Evolutionary conservation across 1,139 yeast genomes (phyloP), one percentile per base, ranked within the genome.

Genomic region (Entelexis sorbosivorans): DNA sequence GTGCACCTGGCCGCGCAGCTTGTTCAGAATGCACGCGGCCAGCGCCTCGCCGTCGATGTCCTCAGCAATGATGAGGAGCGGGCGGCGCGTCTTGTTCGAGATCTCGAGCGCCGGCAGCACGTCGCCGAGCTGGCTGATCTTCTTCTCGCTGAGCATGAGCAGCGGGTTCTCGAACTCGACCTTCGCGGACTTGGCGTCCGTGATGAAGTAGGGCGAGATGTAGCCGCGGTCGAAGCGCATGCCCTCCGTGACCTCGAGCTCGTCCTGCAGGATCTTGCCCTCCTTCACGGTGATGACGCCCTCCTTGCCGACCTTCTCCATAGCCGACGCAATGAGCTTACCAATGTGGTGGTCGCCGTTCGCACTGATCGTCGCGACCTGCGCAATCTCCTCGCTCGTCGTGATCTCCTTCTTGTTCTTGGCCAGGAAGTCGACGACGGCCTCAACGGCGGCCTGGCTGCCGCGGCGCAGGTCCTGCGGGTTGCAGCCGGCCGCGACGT

Each of bases 391-490:
- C 64, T 82, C 96, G 56, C 93, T 81, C 56, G 97, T 89, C 66
- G 98, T 91, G 72, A 91, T 86, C 70, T 89, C 97, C 73, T 87
- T 89, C 77, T 88, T 89, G 79, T 91, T 83, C 65, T 79, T 72
- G 69, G 86, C 89, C 66, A 91, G 79, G 72, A 78, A 91, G 60
- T 82, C 80, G 60, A 91, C 95, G 52, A 91, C 95, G 44, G 95
- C 95, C 71, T 88, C 95, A 53, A 91, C 98, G 47, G 98, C 98
- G 60, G 96, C 93, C 74, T 91, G 98, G 53, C 96, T 82, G 63
- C 98, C 98, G 71, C 96, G 83, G 79, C 98, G 86, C 69, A 91
- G 79, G 68, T 91, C 98, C 97, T 91, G 93, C 66, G 98, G 98
- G 76, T 91, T 91, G 75, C 98, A 91, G 57, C 98, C 98, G 57